Base-by-base conservation (phyloP, 2,329 filamentous ascomycete genomes). In the Piedraia hortae region DNA sequence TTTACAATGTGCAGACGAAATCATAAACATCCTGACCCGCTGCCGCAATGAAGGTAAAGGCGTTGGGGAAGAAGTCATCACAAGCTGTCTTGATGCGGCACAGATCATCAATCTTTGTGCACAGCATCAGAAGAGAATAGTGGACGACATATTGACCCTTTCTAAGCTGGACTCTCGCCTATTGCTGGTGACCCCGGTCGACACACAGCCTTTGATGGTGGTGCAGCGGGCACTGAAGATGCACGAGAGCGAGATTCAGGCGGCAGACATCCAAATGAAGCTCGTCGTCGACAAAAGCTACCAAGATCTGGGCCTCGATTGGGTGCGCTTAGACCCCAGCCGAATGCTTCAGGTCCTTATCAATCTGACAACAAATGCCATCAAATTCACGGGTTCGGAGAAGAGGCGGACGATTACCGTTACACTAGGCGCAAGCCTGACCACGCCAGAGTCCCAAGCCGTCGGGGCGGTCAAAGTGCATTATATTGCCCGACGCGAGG, bases 71-170 rank as follows among this genome's bases (percentile, higher is more conserved):
- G 45, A 50, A 11, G 44, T 67, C 11, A 38, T 73, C 3, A 47
- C 51, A 5, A 60, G 56, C 33, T 66, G 65, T 26, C 58, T 73
- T 20, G 70, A 78, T 31, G 69, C 69, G 9, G 67, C 70, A 3
- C 66, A 78, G 36, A 80, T 69, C 0, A 80, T 85, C 28, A 59
- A 66, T 12, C 56, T 72, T 6, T 82, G 73, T 32, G 67, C 72
- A 1, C 65, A 74, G 33, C 72, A 82, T 42, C 73, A 82, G 38
- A 78, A 78, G 43, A 51, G 65, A 5, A 73, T 75, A 19, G 64
- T 74, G n/a, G 67, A 74, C 34, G 68, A 74, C 35, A 66, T 74
- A 12, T 46, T 75, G 17, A 73, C 65, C 6, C 55, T 73, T 34
- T 72, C 65, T 3, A 74, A 80, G 38, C 55, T 82, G 14, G 71